Conservation (phyloP, 805 yeast genomes). For the Cyberlindnera americana region DNA sequence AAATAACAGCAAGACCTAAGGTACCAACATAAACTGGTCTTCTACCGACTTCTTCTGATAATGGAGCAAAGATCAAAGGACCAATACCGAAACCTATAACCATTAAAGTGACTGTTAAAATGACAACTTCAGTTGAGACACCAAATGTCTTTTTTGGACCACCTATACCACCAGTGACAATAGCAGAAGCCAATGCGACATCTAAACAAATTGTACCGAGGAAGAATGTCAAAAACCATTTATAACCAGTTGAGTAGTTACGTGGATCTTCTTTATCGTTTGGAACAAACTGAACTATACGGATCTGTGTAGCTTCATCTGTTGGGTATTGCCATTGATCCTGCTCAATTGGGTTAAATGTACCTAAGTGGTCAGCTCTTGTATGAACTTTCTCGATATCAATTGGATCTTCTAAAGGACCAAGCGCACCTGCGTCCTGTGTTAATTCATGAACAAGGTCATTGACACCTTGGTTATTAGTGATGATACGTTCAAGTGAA, state of each 20-base stretch:
- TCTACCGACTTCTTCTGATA: slow-evolving; percentile 63
- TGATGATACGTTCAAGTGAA: slow-evolving; percentile 10
- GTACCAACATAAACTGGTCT: slow-evolving; percentile 46
- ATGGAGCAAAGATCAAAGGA: slow-evolving; percentile 60
- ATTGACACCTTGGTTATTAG: slow-evolving; percentile 13
- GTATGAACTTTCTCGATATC: slow-evolving; percentile 37
- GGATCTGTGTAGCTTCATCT: slow-evolving; percentile 48
- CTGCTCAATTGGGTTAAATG: slow-evolving; percentile 38
- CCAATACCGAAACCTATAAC: slow-evolving; percentile 67
- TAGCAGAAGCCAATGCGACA: slow-evolving; percentile 60
- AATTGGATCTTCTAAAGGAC: slow-evolving; percentile 53
- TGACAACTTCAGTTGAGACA: slow-evolving; percentile 54
- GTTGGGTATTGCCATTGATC: slow-evolving; percentile 60
- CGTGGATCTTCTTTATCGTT: slow-evolving; percentile 51
- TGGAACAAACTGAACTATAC: slow-evolving; percentile 53
- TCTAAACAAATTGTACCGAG: slow-evolving; percentile 53
- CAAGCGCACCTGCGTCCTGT: slow-evolving; percentile 41
- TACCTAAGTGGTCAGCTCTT: slow-evolving; percentile 25
- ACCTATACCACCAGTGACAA: slow-evolving; percentile 58
- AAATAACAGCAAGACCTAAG: slow-evolving; percentile 50
- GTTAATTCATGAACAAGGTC: slow-evolving; percentile 13
- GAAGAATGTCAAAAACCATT: slow-evolving; percentile 48
- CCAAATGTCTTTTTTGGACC: slow-evolving; percentile 50
- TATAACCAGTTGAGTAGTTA: slow-evolving; percentile 37
- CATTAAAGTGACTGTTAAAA: slow-evolving; percentile 54